Evolutionary conservation across 192 early-diverging fungal genomes (phyloP).

Genomic region (Obelidium mucronatum): DNA sequence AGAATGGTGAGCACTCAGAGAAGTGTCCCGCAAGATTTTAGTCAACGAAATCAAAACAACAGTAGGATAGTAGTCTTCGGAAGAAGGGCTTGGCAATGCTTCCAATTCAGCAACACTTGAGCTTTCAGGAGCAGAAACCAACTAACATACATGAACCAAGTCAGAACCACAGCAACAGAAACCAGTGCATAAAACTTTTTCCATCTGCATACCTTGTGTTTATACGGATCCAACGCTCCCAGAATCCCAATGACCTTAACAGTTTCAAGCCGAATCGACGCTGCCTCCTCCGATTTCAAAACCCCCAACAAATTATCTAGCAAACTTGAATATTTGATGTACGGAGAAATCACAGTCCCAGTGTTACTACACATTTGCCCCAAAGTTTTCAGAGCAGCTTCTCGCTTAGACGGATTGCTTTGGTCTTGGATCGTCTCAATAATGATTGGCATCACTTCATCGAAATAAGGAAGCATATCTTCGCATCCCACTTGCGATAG

Average conservation of each 20-base stretch:
- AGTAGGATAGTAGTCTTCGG: slow-evolving; percentile 89
- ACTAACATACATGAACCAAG: slow-evolving; percentile 32
- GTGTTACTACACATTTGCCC: slow-evolving; percentile 86
- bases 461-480: slow-evolving; percentile 80
- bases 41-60: slow-evolving; percentile 88
- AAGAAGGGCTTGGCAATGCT: slow-evolving; percentile 73
- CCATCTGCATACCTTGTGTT: too few species aligned
- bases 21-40: slow-evolving; percentile 85
- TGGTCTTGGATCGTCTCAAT: slow-evolving; percentile 91
- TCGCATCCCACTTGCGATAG: slow-evolving; percentile 85
- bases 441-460: slow-evolving; percentile 82
- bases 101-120: slow-evolving; percentile 37
- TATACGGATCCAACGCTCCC: slow-evolving; percentile 94
- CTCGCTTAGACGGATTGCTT: slow-evolving; percentile 80
- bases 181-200: slow-evolving; percentile 15
- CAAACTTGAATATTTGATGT: slow-evolving; percentile 85
- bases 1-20: slow-evolving; percentile 82
- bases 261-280: slow-evolving; percentile 79
- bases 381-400: slow-evolving; percentile 87
- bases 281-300: slow-evolving; percentile 80
- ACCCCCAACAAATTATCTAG: slow-evolving; percentile 79
- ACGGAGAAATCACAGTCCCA: slow-evolving; percentile 88
- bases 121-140: slow-evolving; percentile 50
- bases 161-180: neutral
- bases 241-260: slow-evolving; percentile 92